Evolutionary conservation across 129 eudicot genomes (phyloP).

Genomic region (Saposhnikovia divaricata): DNA sequence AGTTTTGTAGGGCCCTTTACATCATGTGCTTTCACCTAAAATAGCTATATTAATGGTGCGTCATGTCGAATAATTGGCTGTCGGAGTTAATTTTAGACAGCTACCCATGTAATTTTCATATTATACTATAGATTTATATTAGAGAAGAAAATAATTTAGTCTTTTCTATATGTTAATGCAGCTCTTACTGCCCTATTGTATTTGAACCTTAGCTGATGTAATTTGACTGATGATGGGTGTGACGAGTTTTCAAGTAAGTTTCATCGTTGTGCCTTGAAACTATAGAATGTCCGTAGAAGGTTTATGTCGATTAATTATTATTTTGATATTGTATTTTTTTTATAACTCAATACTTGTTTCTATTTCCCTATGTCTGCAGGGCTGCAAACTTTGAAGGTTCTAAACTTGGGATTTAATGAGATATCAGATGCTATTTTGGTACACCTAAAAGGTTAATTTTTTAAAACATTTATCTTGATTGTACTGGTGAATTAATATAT

Average conservation of each 20-base stretch:
- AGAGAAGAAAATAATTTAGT: background rate
- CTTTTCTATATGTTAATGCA: slow-evolving; percentile 12
- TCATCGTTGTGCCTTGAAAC: background rate
- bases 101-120: background rate
- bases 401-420: slow-evolving; percentile 84
- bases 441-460: slow-evolving; percentile 62
- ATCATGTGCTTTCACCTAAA: background rate
- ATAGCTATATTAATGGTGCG: background rate
- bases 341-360: too few species aligned
- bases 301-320: background rate
- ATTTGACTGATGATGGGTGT: slow-evolving; percentile 63
- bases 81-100: background rate
- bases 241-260: slow-evolving; percentile 68
- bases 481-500: background rate
- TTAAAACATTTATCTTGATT: background rate
- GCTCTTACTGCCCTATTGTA: slow-evolving; percentile 58
- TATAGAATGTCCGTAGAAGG: background rate
- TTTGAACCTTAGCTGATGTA: slow-evolving; percentile 82
- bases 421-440: slow-evolving; percentile 68
- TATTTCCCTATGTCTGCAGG: slow-evolving; percentile 27
- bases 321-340: background rate
- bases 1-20: background rate
- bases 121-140: background rate
- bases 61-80: background rate
- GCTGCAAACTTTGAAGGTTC: slow-evolving; percentile 58